Evolutionary conservation across 129 eudicot genomes (phyloP), one percentile per base, ranked within the genome.

Genomic region (Tagetes erecta): DNA sequence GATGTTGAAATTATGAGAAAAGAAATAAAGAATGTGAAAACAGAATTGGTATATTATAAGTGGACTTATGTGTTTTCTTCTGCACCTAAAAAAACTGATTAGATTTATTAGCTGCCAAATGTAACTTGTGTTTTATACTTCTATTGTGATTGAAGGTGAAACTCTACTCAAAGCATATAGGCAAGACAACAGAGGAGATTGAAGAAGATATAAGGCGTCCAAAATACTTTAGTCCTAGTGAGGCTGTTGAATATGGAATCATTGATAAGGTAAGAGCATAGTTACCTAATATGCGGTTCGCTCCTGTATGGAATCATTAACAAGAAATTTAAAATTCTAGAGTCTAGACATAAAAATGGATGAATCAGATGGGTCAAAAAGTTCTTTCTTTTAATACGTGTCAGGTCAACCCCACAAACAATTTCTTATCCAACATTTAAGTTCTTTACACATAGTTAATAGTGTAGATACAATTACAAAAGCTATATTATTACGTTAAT

Each of bases 161-260:
- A 79, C 86, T 88, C 12, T 91, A 71, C 20, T 80, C 99, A 8
- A 84, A 80, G 78, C 84, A 84, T 59, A 87, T 67, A 31, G 96
- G 97, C 45, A 95, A 95, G 75, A 73, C 99, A 69, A 57, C 60
- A 0, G 96, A 88, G 80, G 76, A 88, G 87, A 95, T 95, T 73
- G 96, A 87, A 87, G 95, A 74, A 50, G 99, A 95, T 85, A 87
- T 95, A 67, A 86, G 88, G 80, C 88, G 88, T 71, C 99, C 99
- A 46, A 95, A 91, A 78, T 95, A 95, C 76, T 95, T 95, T 59
- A 91, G 90, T 82, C 97, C 99, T 4, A 82, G 85, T 73, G 96
- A 95, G 84, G 99, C 99, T 51, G 92, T 91, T 79, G 99, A 95
- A 84, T 95, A 95, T 59, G 99, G 99, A 39, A 82, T 95, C 64